Evolutionary conservation across 164 flowering plant genomes (phyloP).

Genomic region (Berberis thunbergii): DNA sequence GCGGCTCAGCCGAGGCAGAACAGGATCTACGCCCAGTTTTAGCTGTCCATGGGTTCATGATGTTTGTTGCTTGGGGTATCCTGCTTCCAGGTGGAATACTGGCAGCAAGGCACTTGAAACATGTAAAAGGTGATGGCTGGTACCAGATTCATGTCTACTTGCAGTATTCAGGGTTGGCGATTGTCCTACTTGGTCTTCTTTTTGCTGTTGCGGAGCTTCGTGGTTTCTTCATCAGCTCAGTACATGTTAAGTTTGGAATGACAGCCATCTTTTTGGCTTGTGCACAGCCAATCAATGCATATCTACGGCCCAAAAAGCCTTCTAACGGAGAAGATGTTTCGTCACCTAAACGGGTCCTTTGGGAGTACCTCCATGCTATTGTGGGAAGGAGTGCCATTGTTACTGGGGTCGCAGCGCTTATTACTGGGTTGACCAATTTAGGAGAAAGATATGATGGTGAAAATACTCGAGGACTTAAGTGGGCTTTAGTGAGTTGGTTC

Average conservation of each 20-base stretch:
- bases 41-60: conserved; percentile 98
- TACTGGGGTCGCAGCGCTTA: conserved; percentile 62
- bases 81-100: conserved; percentile 89
- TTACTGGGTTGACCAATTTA: conserved; percentile 85
- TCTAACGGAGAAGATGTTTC: conserved; percentile 47
- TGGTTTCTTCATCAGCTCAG: conserved; percentile 55
- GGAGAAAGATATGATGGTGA: conserved; percentile 81
- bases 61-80: conserved; percentile 98
- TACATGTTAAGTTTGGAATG: conserved; percentile 87
- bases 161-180: conserved; percentile 89
- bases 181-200: conserved; percentile 73
- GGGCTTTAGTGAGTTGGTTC: conserved; percentile 78
- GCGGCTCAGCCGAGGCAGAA: conserved; percentile 96
- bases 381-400: conserved; percentile 63
- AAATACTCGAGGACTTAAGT: conserved; percentile 52
- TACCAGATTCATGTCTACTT: conserved; percentile 77
- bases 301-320: conserved; percentile 61
- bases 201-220: conserved; percentile 97
- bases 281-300: conserved; percentile 81
- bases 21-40: conserved; percentile 89
- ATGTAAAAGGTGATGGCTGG: conserved; percentile 91
- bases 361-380: conserved; percentile 81
- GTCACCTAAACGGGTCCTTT: conserved; percentile 36
- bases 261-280: conserved; percentile 62
- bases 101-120: conserved; percentile 86